Evolutionary conservation across 2,329 filamentous ascomycete genomes (phyloP), one percentile per base, ranked within the genome.

Genomic region (Dactylellina cionopaga): DNA sequence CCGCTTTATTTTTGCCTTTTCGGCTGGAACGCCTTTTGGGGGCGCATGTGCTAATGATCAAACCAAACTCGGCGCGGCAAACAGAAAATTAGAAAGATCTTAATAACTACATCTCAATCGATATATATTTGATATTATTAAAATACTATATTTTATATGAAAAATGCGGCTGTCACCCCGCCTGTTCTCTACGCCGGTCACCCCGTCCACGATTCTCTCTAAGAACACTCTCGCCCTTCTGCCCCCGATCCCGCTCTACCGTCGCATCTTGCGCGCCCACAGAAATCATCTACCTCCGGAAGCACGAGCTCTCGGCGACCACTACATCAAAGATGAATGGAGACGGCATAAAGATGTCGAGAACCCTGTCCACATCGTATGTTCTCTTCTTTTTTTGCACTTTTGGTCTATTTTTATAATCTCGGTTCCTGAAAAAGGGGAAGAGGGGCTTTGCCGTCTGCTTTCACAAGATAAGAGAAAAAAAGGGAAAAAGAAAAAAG

Each of bases 271-370:
- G 27, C 89, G 95, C 75, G 89, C 91, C 2, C 95, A 99, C 81
- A 87, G 95, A 76, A 92, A 89, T 78, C 86, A 90, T 77, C 83
- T 99, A 7, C 88, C 89, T 0, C 77, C 81, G 1, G 90, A 96
- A 75, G 84, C 87, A 88, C 88, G 95, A 33, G 66, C 96, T 3
- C 82, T 99, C 5, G 95, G 95, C 3, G 95, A 99, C 79, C 88
- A 92, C 80, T 99, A 98, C 81, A 85, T 98, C 80, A 97, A 96
- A 82, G 87, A 88, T 46, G 95, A 99, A 82, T 99, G 98, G 77
- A 86, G 92, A 71, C 90, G 90, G 0, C 95, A 98, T 79, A 86
- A 86, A 71, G 85, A 88, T 31, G 87, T 96, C 51, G 94, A 98
- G 71, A 98, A 98, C 78, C 93, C 95, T 0, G 87, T 92, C 24